Evolutionary conservation across 225 moss, liverwort and hornwort genomes (phyloP).

Genomic region (Pseudoscleropodium purum): DNA sequence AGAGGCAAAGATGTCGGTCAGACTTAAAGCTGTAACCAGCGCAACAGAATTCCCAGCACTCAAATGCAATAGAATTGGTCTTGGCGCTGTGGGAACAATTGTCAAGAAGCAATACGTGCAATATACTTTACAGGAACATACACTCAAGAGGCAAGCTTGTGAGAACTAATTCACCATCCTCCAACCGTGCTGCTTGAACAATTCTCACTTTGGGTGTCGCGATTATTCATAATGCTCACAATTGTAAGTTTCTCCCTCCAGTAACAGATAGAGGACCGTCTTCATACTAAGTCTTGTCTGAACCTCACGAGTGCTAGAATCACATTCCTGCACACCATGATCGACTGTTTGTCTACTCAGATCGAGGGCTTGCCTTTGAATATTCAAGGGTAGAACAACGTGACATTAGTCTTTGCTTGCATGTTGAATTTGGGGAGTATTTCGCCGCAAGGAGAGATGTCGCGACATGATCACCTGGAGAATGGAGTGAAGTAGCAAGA

Average conservation of each 20-base stretch:
- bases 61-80: neutral
- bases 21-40: neutral
- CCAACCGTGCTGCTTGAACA: neutral
- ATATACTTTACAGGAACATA: neutral
- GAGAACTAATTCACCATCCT: neutral
- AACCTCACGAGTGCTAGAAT: neutral
- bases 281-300: neutral
- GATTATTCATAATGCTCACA: neutral
- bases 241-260: neutral
- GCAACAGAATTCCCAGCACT: neutral
- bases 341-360: neutral
- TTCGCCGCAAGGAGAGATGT: neutral
- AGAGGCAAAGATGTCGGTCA: neutral
- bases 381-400: neutral
- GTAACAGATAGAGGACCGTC: neutral
- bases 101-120: neutral
- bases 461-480: neutral
- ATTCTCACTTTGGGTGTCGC: neutral
- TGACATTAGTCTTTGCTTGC: neutral
- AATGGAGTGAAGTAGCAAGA: neutral
- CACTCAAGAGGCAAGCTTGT: neutral
- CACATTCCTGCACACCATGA: neutral
- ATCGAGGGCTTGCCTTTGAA: neutral
- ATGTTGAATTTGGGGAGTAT: neutral
- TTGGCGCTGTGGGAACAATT: neutral